Percentiles rank a stretch among this genome's conserved stretches.
These are phyloP conservation scores for Lasiodiplodia hormozganensis DNA, from an alignment of 2,329 filamentous ascomycete species.

Conservation along the genomic window DNA sequence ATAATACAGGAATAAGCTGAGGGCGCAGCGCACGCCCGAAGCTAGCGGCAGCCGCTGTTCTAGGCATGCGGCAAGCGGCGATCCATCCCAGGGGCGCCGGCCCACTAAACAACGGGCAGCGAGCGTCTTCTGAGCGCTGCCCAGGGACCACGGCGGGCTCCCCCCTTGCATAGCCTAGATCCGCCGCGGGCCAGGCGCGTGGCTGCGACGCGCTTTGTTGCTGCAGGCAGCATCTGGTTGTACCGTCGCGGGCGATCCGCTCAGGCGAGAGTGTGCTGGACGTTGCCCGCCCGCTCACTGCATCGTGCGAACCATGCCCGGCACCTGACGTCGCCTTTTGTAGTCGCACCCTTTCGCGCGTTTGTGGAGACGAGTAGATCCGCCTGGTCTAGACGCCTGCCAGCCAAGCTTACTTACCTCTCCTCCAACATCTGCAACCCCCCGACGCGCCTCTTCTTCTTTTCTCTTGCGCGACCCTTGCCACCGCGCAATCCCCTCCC, in stretches of 20 bases:
- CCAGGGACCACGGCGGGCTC: neutral
- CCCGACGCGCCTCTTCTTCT: neutral
- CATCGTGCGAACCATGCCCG: neutral
- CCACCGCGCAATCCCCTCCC: constrained; percentile 9
- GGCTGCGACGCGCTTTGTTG: constrained; percentile 1
- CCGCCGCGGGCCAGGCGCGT: neutral
- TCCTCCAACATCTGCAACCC: constrained; percentile 11
- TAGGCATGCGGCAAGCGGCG: constrained; percentile 12
- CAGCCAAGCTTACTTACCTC: constrained; percentile 22
- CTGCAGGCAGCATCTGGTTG: neutral
- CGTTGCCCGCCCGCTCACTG: neutral
- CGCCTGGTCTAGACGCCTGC: constrained; percentile 20
- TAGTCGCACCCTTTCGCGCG: constrained; percentile 1
- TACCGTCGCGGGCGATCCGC: constrained; percentile 16
- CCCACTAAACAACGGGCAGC: neutral
- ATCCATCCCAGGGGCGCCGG: constrained; percentile 5
- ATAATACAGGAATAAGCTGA: constrained; percentile 2
- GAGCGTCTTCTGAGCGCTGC: neutral
- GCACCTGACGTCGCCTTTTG: constrained; percentile 26
- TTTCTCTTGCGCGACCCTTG: constrained; percentile 13
- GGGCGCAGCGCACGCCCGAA: neutral
- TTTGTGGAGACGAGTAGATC: constrained; percentile 26
- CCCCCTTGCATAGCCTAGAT: neutral
- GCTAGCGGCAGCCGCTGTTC: constrained; percentile 10
- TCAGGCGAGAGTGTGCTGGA: constrained; percentile 2